Evolutionary conservation across 345 rosid genomes (phyloP), one percentile per base, ranked within the genome.

Genomic region (Populus pruinosa): DNA sequence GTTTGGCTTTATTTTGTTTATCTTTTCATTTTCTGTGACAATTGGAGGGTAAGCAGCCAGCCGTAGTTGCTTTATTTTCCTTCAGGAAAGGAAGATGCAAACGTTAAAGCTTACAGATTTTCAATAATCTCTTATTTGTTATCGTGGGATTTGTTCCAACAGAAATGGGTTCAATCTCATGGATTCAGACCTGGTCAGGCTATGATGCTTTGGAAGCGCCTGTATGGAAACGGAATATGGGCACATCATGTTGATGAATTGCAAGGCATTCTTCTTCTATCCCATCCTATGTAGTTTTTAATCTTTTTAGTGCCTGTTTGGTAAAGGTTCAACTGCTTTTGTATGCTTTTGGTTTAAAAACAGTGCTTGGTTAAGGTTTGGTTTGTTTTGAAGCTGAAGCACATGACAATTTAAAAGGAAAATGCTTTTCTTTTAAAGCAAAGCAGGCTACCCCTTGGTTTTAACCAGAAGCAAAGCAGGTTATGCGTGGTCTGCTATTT

Each of bases 121-220:
- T n/a, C 27, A 17, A 67, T 21, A 3, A 17, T 20, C 17, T 69
- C 12, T 20, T 21, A 8, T 70, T 55, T 23, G 59, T 81, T 20
- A 65, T 76, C 75, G 43, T 65, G 43, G 53, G 31, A 36, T 43
- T 61, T 67, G 47, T 49, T 74, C 76, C 69, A 20, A 21, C 86
- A 93, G 99, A 86, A 85, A 83, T 96, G 99, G 99, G 97, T 93
- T 82, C 86, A 70, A 67, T 91, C 91, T 8, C 91, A 86, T 85
- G 96, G 99, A 44, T 95, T 86, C 87, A 81, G 98, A 59, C 88
- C 98, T 2, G 96, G 98, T 55, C 99, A 93, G 81, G 99, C 99
- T 76, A 63, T 95, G 86, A 95, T 93, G 98, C 84, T 95, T 64
- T 92, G 99, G 97, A 95, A 93, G 85, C 90, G 97, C 39, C 76